These are phyloP conservation scores for Aspergillus phoenicis DNA, from an alignment of 2,329 filamentous ascomycete species.

Conservation along the genomic window DNA sequence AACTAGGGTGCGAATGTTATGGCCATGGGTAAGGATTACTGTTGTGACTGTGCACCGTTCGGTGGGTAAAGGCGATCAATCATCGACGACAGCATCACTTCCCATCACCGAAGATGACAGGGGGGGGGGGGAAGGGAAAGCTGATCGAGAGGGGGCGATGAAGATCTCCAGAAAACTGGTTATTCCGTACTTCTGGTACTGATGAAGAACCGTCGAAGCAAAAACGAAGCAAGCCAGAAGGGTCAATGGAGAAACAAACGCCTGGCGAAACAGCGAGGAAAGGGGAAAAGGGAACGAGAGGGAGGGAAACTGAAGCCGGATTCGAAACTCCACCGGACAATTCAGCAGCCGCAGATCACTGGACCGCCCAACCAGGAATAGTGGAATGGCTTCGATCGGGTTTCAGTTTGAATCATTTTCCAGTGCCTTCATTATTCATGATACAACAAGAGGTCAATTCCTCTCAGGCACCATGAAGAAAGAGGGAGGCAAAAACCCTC, in stretches of 20 bases:
- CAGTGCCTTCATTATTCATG: neutral
- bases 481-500: no score
- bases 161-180: neutral
- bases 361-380: constrained; percentile 11
- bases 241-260: neutral
- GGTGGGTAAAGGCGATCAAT: constrained; percentile 4
- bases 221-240: neutral
- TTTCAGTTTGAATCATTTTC: neutral
- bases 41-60: constrained; percentile 6
- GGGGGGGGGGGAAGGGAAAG: constrained; percentile 9
- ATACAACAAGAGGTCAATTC: no score
- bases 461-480: neutral
- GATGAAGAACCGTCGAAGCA: neutral
- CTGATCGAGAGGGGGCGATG: neutral
- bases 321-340: constrained; percentile 4
- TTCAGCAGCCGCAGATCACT: constrained; percentile 14
- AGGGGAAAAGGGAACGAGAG: neutral
- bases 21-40: constrained; percentile 8
- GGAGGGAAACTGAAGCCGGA: neutral
- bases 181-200: neutral
- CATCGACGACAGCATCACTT: neutral
- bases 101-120: neutral
- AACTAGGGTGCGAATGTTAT: neutral
- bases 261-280: neutral
- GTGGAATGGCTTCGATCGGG: neutral